Evolutionary conservation across 331 rosid species (phyloP).

Genomic region (Phaseolus coccineus): DNA sequence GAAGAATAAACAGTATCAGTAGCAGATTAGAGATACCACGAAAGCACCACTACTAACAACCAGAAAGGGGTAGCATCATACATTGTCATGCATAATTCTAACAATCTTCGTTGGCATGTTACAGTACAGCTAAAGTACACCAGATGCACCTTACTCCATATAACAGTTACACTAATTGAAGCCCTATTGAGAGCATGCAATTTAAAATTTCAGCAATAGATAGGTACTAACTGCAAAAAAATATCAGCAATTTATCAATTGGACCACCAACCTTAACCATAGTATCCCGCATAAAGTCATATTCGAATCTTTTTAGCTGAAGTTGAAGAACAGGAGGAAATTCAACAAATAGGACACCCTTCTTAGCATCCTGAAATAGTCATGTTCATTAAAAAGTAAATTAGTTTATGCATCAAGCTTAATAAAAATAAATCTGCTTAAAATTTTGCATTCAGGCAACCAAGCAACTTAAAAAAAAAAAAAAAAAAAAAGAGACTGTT

Average conservation of each 20-base stretch:
- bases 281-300: conserved; percentile 93
- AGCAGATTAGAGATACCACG: background rate
- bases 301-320: conserved; percentile 91
- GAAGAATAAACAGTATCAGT: background rate
- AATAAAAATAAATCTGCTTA: conserved; percentile 12
- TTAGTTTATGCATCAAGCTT: conserved; percentile 30
- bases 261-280: conserved; percentile 86
- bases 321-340: conserved; percentile 97
- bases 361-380: conserved; percentile 88
- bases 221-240: background rate
- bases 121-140: conserved; percentile 9
- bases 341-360: conserved; percentile 88
- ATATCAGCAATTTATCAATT: conserved; percentile 19
- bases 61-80: background rate
- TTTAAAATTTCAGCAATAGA: conserved; percentile 14
- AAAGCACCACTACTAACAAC: background rate
- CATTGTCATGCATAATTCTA: conserved; percentile 19
- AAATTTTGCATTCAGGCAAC: background rate
- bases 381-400: conserved; percentile 13
- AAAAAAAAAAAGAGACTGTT: conserved; percentile 25
- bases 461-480: conserved; percentile 2
- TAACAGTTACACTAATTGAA: conserved; percentile 14
- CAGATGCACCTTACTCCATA: conserved; percentile 12
- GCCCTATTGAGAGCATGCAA: conserved; percentile 15
- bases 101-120: conserved; percentile 21